phyloP scores from a whole-genome alignment of 345 rosid genomes.

The Pugionium cornutum region DNA sequence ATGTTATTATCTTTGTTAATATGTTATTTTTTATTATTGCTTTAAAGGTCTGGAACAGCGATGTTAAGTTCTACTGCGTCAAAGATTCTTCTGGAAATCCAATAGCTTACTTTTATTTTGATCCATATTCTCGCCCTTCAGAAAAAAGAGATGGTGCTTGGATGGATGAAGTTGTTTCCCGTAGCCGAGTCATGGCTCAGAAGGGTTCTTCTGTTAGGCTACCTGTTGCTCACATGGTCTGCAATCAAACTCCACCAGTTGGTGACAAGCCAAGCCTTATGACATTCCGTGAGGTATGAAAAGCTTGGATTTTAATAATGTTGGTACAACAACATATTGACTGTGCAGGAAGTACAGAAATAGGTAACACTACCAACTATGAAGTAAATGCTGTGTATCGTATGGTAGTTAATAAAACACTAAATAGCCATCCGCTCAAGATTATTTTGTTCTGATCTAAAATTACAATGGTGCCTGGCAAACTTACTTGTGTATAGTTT shows the following conservation, averaged over 20 bases:
- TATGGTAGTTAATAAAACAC: conserved; percentile 14
- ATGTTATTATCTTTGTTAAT: conserved; percentile 23
- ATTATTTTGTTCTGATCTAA: conserved; percentile 1
- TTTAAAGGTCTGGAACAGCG: conserved; percentile 83
- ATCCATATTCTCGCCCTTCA: conserved; percentile 95
- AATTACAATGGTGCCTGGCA: neutral
- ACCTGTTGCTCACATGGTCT: conserved; percentile 89
- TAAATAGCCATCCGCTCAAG: neutral
- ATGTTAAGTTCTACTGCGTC: conserved; percentile 76
- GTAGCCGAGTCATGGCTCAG: conserved; percentile 60
- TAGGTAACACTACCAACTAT: neutral
- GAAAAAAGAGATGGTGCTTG: conserved; percentile 90
- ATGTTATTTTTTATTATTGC: conserved; percentile 25
- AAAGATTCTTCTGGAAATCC: conserved; percentile 83
- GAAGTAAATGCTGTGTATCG: conserved; percentile 4
- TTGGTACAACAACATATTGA: conserved; percentile 19
- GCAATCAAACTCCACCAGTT: conserved; percentile 95
- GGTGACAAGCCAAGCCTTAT: conserved; percentile 96
- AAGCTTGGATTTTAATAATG: conserved; percentile 1
- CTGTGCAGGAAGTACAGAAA: neutral
- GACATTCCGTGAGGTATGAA: conserved; percentile 84
- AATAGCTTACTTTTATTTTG: conserved; percentile 87
- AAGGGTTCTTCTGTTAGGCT: conserved; percentile 40
- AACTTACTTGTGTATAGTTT: neutral
- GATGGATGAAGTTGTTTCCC: conserved; percentile 87